Conservation (phyloP, 345 rosid genomes). For the Corchorus capsularis region DNA sequence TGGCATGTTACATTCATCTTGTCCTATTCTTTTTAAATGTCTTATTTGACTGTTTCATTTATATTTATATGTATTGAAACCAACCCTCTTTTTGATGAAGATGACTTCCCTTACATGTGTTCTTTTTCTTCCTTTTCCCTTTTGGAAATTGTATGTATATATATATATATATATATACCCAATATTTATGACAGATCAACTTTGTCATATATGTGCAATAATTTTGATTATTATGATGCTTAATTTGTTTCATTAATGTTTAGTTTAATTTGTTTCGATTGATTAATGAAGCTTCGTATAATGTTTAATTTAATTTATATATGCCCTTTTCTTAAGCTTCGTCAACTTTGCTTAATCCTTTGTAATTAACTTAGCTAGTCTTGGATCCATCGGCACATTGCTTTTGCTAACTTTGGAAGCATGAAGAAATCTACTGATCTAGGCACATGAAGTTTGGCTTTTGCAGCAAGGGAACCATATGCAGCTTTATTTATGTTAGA, state of each 20-base stretch:
- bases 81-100: background rate
- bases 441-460: constrained; percentile 22
- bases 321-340: too few relatives aligned
- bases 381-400: background rate
- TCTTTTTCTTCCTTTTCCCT: too few relatives aligned
- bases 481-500: background rate
- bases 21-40: background rate
- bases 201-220: background rate
- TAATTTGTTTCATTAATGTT: too few relatives aligned
- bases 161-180: background rate
- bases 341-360: background rate
- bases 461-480: background rate
- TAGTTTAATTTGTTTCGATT: too few relatives aligned
- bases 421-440: background rate
- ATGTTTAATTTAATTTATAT: too few relatives aligned
- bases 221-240: too few relatives aligned
- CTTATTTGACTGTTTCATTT: background rate
- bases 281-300: too few relatives aligned
- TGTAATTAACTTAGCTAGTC: background rate
- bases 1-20: background rate
- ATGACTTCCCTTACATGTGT: background rate
- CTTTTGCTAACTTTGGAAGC: background rate
- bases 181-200: background rate
- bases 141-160: background rate
- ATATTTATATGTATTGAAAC: background rate